phyloP scores from a whole-genome alignment of 208 protist species.

The Acanthamoeba culbertsoni region DNA sequence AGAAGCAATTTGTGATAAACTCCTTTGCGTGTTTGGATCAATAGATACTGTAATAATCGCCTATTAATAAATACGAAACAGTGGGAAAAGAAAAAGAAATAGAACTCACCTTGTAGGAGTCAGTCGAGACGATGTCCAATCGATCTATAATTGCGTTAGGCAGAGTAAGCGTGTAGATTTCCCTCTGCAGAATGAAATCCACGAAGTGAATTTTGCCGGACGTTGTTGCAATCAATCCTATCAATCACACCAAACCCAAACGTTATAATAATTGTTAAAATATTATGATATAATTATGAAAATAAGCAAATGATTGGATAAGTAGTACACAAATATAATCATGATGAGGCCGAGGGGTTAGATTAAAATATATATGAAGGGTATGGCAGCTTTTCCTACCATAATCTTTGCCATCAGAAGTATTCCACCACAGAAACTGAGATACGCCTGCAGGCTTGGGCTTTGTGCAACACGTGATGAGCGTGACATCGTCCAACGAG shows the following conservation, averaged over 20 bases:
- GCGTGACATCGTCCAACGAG: neutral
- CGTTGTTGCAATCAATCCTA: neutral
- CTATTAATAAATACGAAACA: neutral
- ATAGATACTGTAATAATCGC: neutral
- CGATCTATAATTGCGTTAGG: neutral
- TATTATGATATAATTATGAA: neutral
- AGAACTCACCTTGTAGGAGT: slow-evolving; percentile 2
- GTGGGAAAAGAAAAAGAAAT: neutral
- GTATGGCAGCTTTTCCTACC: neutral
- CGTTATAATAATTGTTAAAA: neutral
- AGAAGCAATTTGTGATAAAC: neutral
- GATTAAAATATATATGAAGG: too few species aligned
- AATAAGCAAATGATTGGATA: neutral
- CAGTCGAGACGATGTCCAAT: neutral
- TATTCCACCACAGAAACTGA: slow-evolving; percentile 32
- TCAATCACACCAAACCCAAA: neutral
- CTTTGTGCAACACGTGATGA: neutral
- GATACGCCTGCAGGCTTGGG: neutral
- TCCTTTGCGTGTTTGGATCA: neutral
- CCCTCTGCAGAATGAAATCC: neutral
- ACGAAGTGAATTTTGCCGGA: neutral
- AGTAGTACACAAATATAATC: too few species aligned
- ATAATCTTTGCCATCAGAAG: neutral
- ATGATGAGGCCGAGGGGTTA: neutral
- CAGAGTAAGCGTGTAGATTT: neutral